Conservation (phyloP, 257 asterid species). For the Scutellaria baicalensis region DNA sequence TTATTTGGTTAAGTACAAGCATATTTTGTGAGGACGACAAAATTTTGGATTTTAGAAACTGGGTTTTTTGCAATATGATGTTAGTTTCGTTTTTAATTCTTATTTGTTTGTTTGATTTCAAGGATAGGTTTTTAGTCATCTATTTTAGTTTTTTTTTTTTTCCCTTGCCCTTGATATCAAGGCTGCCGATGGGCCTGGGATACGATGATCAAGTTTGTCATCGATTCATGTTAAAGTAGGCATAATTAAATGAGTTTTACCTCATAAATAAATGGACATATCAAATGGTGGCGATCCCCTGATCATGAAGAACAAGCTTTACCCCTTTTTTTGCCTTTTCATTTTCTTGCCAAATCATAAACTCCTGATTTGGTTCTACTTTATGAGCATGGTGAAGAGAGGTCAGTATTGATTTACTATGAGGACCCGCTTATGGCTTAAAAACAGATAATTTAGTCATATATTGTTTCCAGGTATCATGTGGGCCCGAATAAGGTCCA, state of each 20-base stretch:
- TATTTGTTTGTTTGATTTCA: neutral
- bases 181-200: neutral
- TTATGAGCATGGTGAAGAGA: neutral
- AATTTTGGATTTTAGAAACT: neutral
- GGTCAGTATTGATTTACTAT: neutral
- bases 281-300: neutral
- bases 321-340: neutral
- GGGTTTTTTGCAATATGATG: neutral
- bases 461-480: neutral
- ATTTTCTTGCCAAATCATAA: neutral
- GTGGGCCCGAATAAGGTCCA: neutral
- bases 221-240: neutral
- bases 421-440: neutral
- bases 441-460: neutral
- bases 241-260: neutral
- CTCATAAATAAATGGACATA: neutral
- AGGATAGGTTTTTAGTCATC: neutral
- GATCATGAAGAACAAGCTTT: neutral
- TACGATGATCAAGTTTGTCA: neutral
- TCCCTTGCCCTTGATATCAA: neutral
- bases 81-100: neutral
- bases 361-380: neutral
- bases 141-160: neutral
- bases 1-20: neutral
- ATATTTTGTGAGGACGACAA: neutral